These are phyloP conservation scores for Ambrosia hybrid DNA, from an alignment of 140 eudicot genomes.

Conservation along the genomic window DNA sequence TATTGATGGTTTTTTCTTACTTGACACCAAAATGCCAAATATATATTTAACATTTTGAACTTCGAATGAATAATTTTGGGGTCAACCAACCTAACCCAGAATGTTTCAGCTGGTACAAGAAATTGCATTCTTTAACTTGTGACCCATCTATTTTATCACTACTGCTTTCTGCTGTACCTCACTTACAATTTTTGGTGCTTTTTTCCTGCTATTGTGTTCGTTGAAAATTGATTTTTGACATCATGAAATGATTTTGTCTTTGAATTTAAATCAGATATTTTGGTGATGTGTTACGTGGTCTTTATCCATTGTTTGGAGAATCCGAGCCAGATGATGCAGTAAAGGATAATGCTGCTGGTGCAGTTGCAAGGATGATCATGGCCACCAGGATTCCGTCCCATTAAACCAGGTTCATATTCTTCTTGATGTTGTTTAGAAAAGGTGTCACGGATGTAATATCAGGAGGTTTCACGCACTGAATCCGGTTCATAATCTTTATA, in stretches of 20 bases:
- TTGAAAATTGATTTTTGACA: slow-evolving; percentile 9
- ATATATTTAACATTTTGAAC: neutral
- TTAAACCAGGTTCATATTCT: slow-evolving; percentile 66
- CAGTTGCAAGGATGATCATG: slow-evolving; percentile 98
- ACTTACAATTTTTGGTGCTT: no score
- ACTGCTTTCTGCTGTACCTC: no score
- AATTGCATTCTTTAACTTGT: neutral
- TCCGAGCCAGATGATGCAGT: slow-evolving; percentile 93
- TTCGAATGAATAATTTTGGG: neutral
- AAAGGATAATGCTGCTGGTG: slow-evolving; percentile 98
- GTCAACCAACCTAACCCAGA: neutral
- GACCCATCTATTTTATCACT: no score
- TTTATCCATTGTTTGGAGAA: slow-evolving; percentile 84
- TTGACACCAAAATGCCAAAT: slow-evolving; percentile 5
- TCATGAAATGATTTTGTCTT: neutral
- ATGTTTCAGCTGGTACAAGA: neutral
- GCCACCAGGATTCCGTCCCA: slow-evolving; percentile 80
- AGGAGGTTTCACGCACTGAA: neutral
- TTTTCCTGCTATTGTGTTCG: neutral
- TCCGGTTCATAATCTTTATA: neutral
- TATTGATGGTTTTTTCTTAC: neutral
- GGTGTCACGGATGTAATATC: neutral
- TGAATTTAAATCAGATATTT: slow-evolving; percentile 20
- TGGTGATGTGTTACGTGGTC: slow-evolving; percentile 65
- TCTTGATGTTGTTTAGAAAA: slow-evolving; percentile 1